Conservation (phyloP, 1,284 basidiomycete species). For the Boletus nobilissimus region DNA sequence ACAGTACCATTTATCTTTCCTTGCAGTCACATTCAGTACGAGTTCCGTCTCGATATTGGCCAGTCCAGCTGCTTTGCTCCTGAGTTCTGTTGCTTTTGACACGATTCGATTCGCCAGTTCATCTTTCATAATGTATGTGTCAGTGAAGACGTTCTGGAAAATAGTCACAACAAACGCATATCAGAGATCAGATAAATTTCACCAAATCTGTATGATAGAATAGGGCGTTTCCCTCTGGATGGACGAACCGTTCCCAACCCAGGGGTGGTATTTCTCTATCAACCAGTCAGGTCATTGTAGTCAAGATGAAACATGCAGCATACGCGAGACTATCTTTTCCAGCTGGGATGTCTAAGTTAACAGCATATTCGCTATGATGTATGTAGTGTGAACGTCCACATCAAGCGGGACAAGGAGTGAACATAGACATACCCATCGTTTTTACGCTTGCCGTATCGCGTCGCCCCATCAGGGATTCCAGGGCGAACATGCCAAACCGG, state of each 20-base stretch:
- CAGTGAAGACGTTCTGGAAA: background rate
- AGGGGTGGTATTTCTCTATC: background rate
- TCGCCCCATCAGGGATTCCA: background rate
- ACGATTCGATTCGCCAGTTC: background rate
- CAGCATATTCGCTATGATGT: too few species aligned
- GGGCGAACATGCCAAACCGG: background rate
- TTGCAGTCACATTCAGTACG: background rate
- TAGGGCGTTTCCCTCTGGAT: background rate
- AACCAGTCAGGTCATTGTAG: background rate
- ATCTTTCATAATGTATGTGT: background rate
- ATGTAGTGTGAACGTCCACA: background rate
- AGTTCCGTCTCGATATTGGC: background rate
- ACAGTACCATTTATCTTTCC: background rate
- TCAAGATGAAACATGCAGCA: background rate
- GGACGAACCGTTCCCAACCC: background rate
- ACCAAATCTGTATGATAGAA: background rate
- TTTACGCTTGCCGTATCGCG: background rate
- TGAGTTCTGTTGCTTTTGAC: background rate
- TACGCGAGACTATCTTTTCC: background rate
- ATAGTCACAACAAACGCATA: background rate
- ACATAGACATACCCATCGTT: background rate
- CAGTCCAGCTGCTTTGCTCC: background rate
- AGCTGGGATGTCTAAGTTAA: background rate
- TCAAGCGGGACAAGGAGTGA: background rate
- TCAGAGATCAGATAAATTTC: background rate